Percentiles rank a stretch among this genome's conserved stretches.
Conservation (phyloP, 352 stramenopile species). For the Phytophthora macrochlamydospora region DNA sequence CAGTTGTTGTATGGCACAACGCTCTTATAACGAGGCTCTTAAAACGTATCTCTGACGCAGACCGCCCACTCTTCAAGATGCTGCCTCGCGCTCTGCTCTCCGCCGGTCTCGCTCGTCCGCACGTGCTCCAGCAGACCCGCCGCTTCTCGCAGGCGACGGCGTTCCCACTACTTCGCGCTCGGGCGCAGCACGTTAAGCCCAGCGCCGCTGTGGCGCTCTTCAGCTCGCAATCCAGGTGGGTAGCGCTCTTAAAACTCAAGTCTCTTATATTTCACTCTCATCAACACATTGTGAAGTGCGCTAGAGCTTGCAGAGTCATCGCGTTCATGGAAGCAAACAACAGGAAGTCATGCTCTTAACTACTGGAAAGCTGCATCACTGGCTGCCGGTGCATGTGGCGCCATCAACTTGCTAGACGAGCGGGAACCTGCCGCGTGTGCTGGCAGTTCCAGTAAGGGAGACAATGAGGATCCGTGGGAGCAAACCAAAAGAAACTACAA, state of each 20-base stretch:
- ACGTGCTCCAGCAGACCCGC: slow-evolving; percentile 17
- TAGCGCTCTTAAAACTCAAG: background rate
- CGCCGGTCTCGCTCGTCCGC: background rate
- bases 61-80: slow-evolving; percentile 6
- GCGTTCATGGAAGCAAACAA: slow-evolving; percentile 7
- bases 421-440: slow-evolving; percentile 24
- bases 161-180: slow-evolving; percentile 4
- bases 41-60: too few species aligned
- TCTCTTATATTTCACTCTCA: slow-evolving; percentile 1
- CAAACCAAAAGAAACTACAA: slow-evolving; percentile 65
- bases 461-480: slow-evolving; percentile 54
- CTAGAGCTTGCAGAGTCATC: slow-evolving; percentile 7
- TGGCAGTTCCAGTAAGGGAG: slow-evolving; percentile 12
- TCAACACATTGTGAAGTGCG: slow-evolving; percentile 9
- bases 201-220: slow-evolving; percentile 4
- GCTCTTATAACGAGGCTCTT: too few species aligned
- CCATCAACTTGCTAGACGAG: slow-evolving; percentile 17
- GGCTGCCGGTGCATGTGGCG: slow-evolving; percentile 14
- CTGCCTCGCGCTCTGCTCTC: slow-evolving; percentile 14
- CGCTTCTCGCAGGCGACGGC: slow-evolving; percentile 10
- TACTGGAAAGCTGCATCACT: slow-evolving; percentile 33
- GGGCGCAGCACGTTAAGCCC: slow-evolving; percentile 1
- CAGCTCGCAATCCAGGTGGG: slow-evolving; percentile 10
- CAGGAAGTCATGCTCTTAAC: slow-evolving; percentile 18
- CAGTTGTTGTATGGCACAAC: too few species aligned